Percentiles rank a stretch among this genome's conserved stretches.
These are phyloP conservation scores for Candida ponderosae DNA, from an alignment of 805 yeast genomes.

Conservation along the genomic window DNA sequence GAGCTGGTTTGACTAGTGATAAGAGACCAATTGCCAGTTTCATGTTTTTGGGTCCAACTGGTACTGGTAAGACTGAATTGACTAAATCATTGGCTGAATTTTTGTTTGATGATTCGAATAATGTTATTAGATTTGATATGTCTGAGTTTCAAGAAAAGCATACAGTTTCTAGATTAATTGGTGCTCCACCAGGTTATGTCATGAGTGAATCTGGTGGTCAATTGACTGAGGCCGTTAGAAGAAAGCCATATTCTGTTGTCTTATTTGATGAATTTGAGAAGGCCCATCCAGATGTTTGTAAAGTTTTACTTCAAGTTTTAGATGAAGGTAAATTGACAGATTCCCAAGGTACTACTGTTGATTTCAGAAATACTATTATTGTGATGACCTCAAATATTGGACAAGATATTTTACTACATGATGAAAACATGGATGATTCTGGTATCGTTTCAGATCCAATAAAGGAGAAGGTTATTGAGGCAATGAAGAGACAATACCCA, in stretches of 20 bases:
- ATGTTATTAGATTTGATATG: conserved; percentile 93
- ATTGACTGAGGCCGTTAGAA: conserved; percentile 89
- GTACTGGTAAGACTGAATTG: conserved; percentile 96
- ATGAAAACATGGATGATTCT: conserved; percentile 43
- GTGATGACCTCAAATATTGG: conserved; percentile 98
- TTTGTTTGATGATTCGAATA: conserved; percentile 78
- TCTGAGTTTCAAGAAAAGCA: conserved; percentile 96
- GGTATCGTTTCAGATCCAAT: conserved; percentile 50
- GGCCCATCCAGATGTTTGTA: conserved; percentile 94
- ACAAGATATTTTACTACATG: conserved; percentile 76
- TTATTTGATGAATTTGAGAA: conserved; percentile 95
- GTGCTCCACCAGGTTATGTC: conserved; percentile 98
- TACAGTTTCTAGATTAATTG: conserved; percentile 82
- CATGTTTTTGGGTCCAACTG: conserved; percentile 96
- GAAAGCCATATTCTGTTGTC: conserved; percentile 91
- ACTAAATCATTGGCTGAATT: conserved; percentile 91
- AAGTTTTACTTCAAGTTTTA: conserved; percentile 80
- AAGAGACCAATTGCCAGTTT: conserved; percentile 95
- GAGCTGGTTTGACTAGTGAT: conserved; percentile 94
- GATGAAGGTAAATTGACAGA: conserved; percentile 96
- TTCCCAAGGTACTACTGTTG: conserved; percentile 90
- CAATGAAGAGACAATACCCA: conserved; percentile 69
- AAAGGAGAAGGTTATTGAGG: conserved; percentile 53
- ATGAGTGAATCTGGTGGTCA: conserved; percentile 94
- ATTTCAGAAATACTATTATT: conserved; percentile 88